phyloP scores from a whole-genome alignment of 352 stramenopile genomes.

The Phytophthora constricta region DNA sequence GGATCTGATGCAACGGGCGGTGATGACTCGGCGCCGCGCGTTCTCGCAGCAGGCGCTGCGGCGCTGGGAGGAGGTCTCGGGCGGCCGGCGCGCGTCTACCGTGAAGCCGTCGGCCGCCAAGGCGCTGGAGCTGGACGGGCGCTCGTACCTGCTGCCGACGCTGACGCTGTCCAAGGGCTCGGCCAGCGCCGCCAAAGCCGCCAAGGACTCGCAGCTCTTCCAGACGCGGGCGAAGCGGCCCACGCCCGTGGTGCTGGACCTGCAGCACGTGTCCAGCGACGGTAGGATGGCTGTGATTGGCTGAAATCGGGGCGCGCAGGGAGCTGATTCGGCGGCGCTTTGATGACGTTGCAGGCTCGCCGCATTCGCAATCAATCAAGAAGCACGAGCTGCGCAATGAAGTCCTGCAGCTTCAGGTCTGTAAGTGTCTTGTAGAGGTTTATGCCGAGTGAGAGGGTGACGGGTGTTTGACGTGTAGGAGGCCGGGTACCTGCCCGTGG shows the following conservation, averaged over 20 bases:
- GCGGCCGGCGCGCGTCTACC: slow-evolving; percentile 41
- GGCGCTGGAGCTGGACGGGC: slow-evolving; percentile 59
- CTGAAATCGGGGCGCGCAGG: no score
- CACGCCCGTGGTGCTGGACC: slow-evolving; percentile 74
- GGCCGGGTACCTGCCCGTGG: slow-evolving; percentile 69
- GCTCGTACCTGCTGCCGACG: slow-evolving; percentile 78
- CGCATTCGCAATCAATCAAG: slow-evolving; percentile 80
- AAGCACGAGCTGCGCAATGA: slow-evolving; percentile 75
- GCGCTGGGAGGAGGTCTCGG: slow-evolving; percentile 47
- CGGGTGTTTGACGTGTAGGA: slow-evolving; percentile 29
- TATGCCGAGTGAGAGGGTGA: not conserved
- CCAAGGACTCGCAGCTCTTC: slow-evolving; percentile 43
- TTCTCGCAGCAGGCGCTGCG: slow-evolving; percentile 73
- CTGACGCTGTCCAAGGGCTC: slow-evolving; percentile 56
- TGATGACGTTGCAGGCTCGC: slow-evolving; percentile 68
- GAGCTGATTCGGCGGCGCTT: no score
- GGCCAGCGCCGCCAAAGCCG: slow-evolving; percentile 29
- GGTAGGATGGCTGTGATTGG: no score
- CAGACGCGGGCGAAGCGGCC: slow-evolving; percentile 45
- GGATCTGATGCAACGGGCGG: slow-evolving; percentile 41
- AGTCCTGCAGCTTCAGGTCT: slow-evolving; percentile 67
- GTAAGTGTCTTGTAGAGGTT: no score
- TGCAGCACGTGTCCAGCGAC: slow-evolving; percentile 78
- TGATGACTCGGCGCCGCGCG: slow-evolving; percentile 39
- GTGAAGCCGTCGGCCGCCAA: slow-evolving; percentile 32